Evolutionary conservation across 352 stramenopile species (phyloP).

Genomic region (Albugo laibachii): DNA sequence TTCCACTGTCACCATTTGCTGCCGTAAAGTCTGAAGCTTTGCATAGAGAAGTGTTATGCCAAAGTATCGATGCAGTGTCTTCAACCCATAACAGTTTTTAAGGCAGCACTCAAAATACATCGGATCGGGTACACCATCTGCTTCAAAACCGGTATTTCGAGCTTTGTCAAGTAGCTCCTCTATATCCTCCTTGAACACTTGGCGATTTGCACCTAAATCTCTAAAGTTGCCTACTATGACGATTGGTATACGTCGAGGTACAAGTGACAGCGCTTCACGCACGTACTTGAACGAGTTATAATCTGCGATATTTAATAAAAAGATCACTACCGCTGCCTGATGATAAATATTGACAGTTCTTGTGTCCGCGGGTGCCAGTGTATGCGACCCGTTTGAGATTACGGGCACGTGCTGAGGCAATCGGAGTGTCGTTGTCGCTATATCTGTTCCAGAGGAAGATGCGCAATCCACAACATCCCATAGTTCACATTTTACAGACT

Average conservation of each 20-base stretch:
- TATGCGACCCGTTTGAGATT: slow-evolving; percentile 18
- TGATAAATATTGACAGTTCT: slow-evolving; percentile 80
- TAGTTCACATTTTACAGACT: slow-evolving; percentile 82
- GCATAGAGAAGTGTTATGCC: slow-evolving; percentile 67
- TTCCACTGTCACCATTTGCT: slow-evolving; percentile 57
- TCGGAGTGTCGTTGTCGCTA: slow-evolving; percentile 7
- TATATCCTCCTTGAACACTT: slow-evolving; percentile 78
- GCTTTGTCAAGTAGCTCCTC: slow-evolving; percentile 29
- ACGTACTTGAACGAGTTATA: slow-evolving; percentile 72
- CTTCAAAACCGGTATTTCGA: slow-evolving; percentile 16
- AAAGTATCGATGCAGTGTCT: slow-evolving; percentile 72
- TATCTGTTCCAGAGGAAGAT: slow-evolving; percentile 9
- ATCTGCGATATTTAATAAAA: slow-evolving; percentile 72
- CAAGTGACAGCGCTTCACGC: slow-evolving; percentile 34
- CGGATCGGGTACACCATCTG: slow-evolving; percentile 21
- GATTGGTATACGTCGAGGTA: slow-evolving; percentile 58
- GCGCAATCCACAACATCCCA: slow-evolving; percentile 79
- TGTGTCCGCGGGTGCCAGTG: slow-evolving; percentile 57
- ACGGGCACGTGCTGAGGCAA: background rate
- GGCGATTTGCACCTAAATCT: slow-evolving; percentile 36
- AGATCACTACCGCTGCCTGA: slow-evolving; percentile 73
- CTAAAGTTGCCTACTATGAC: slow-evolving; percentile 70
- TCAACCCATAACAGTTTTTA: slow-evolving; percentile 67
- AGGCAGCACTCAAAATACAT: slow-evolving; percentile 75
- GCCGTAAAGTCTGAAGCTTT: slow-evolving; percentile 50